Evolutionary conservation across 225 moss, liverwort and hornwort species (phyloP), one percentile per base, ranked within the genome.

Genomic region (Pseudisothecium myosuroides): DNA sequence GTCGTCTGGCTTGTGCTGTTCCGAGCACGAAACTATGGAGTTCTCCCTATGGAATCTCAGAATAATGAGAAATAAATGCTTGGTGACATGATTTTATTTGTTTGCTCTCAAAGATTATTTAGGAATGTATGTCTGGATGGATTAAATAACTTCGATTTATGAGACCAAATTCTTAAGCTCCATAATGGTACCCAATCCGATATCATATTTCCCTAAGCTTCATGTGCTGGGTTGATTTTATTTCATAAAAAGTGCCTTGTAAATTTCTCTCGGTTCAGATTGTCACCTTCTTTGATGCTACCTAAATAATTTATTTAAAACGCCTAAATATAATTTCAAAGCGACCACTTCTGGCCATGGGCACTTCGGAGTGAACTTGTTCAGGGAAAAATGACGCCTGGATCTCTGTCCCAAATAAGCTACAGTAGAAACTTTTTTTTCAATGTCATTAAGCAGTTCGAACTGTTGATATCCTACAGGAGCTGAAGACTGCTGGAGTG

Each of bases 401-500:
- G 31, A 69, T 63, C 37, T 37, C 34, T 77, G 45, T 83, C n/a
- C 36, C 73, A 23, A 17, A 61, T 39, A 60, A 52, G 47, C 22
- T 88, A n/a, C n/a, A n/a, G n/a, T n/a, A 24, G 79, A 87, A 12
- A 47, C 17, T 23, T 29, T 59, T 60, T 67, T 85, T 73, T 13
- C 52, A 58, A 78, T 89, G 31, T 67, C 39, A 76, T 63, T 93
- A 59, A 93, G 60, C 63, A 50, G 10, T 50, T 81, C 23, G 64
- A 68, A 17, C 56, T 87, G 83, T 84, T 47, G 82, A 83, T 58
- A 73, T 89, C 49, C 50, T 90, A 85, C 95, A 98, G 98, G 95
- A 93, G 90, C 88, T 98, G 60, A 94, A 95, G 87, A 93, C 93
- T 93, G 95, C 97, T 31, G 98, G 98, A 90, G 90, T 94, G 31